Evolutionary conservation across 495 filamentous ascomycete species (phyloP), one percentile per base, ranked within the genome.

Genomic region (Saxophila tyrrhenica): DNA sequence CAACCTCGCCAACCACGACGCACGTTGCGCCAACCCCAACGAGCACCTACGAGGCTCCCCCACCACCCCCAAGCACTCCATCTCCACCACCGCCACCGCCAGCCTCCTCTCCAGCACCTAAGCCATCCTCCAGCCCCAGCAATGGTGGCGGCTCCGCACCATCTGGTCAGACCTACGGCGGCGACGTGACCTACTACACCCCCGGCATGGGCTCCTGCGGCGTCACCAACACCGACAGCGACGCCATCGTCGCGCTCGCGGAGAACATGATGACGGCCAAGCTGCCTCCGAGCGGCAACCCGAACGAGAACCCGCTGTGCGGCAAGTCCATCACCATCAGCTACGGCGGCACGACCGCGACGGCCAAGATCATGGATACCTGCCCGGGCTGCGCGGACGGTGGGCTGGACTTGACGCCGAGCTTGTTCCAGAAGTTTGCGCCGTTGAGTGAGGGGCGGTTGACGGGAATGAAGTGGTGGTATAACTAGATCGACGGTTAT

Each of bases 201-300:
- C 20, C 59, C 32, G 71, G 72, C 21, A 11, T 70, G 3, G 75
- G 74, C 19, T 65, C 74, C 38, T 77, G 75, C 48, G 75, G 73
- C 32, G 20, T 20, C 1, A 50, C 45, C 1, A 67, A 48, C 54
- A 0, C 0, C 1, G 23, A 48, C 25, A 17, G 20, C 21, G 65
- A 74, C 17, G 20, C 25, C 44, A 57, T 73, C 39, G 67, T 70
- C 50, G 73, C 73, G 16, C 50, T 75, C 35, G 55, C 65, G n/a
- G 21, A 58, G 16, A n/a, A 2, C 5, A 52, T 68, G 32, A 64
- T 68, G 55, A 25, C 61, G 5, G 21, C 22, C 39, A 25, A 45
- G 17, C 43, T 2, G 15, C 50, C 54, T n/a, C 59, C 55, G 51
- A 48, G 25, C 9, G 54, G 49, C 23, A 69, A 73, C 55, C 64